These are phyloP conservation scores for Yamadazyma atmosphaerica DNA, from an alignment of 1,139 yeast species.

Conservation along the genomic window DNA sequence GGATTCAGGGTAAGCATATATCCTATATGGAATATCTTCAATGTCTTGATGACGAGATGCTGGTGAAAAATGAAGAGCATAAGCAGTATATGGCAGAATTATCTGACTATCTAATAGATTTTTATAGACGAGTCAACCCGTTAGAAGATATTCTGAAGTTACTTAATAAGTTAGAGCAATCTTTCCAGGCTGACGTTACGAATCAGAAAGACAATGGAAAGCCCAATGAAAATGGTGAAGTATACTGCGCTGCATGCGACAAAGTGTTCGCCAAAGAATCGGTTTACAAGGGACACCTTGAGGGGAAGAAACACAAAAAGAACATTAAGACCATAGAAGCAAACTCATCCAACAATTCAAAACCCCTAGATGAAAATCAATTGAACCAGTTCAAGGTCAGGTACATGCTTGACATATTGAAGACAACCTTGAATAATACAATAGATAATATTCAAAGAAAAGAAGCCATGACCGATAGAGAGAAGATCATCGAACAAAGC, in stretches of 20 bases:
- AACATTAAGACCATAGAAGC: slow-evolving; percentile 22
- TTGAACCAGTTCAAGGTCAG: slow-evolving; percentile 35
- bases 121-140: slow-evolving; percentile 51
- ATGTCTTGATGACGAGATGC: slow-evolving; percentile 28
- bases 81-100: slow-evolving; percentile 44
- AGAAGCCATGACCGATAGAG: slow-evolving; percentile 73
- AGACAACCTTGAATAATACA: slow-evolving; percentile 48
- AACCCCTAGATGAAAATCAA: neutral
- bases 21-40: slow-evolving; percentile 55
- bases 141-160: slow-evolving; percentile 40
- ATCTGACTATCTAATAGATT: slow-evolving; percentile 45
- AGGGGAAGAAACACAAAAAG: slow-evolving; percentile 75
- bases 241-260: slow-evolving; percentile 66
- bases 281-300: slow-evolving; percentile 68
- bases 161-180: slow-evolving; percentile 23
- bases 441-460: slow-evolving; percentile 64
- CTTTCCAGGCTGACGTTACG: slow-evolving; percentile 1
- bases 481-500: slow-evolving; percentile 49
- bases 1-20: slow-evolving; percentile 33
- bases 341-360: slow-evolving; percentile 1
- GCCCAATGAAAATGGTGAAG: slow-evolving; percentile 30
- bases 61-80: slow-evolving; percentile 36
- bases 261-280: slow-evolving; percentile 61
- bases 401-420: slow-evolving; percentile 33
- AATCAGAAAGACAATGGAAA: slow-evolving; percentile 7